Percentiles rank a stretch among this genome's conserved stretches.
phyloP scores from a whole-genome alignment of 805 yeast genomes.

The Spathaspora passalidarum region DNA sequence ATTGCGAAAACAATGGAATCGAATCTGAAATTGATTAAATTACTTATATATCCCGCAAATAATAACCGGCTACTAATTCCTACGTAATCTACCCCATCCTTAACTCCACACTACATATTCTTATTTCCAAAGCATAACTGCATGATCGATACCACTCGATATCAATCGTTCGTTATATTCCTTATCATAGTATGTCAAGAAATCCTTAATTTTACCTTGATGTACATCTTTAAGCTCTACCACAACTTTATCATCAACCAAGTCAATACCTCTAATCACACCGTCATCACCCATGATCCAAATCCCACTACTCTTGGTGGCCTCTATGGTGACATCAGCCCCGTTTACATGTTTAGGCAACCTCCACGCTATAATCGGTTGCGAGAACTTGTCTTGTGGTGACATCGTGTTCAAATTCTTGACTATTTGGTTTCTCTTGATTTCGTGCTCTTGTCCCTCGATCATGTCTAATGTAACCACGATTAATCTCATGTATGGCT shows the following conservation, averaged over 20 bases:
- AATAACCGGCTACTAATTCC: too few relatives aligned
- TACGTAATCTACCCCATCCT: too few relatives aligned
- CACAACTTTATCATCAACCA: slow-evolving; percentile 35
- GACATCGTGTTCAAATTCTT: slow-evolving; percentile 43
- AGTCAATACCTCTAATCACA: slow-evolving; percentile 54
- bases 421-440: slow-evolving; percentile 24
- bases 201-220: slow-evolving; percentile 49
- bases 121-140: slow-evolving; percentile 14
- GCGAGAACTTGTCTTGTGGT: slow-evolving; percentile 69
- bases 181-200: slow-evolving; percentile 21
- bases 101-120: too few relatives aligned
- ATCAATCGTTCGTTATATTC: slow-evolving; percentile 38
- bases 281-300: slow-evolving; percentile 78
- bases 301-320: slow-evolving; percentile 43
- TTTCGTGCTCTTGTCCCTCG: slow-evolving; percentile 12
- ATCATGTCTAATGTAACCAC: slow-evolving; percentile 45
- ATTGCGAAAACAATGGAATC: too few relatives aligned
- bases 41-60: too few relatives aligned
- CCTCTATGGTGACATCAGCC: neutral
- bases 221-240: slow-evolving; percentile 29
- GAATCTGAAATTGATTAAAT: too few relatives aligned
- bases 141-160: slow-evolving; percentile 46
- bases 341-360: neutral
- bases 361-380: slow-evolving; percentile 48
- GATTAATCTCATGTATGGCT: slow-evolving; percentile 71